A percentile compares a stretch with the other conserved stretches of the same genome.
These are phyloP conservation scores for Moricandia arvensis DNA, from an alignment of 345 rosid genomes.

Conservation along the genomic window DNA sequence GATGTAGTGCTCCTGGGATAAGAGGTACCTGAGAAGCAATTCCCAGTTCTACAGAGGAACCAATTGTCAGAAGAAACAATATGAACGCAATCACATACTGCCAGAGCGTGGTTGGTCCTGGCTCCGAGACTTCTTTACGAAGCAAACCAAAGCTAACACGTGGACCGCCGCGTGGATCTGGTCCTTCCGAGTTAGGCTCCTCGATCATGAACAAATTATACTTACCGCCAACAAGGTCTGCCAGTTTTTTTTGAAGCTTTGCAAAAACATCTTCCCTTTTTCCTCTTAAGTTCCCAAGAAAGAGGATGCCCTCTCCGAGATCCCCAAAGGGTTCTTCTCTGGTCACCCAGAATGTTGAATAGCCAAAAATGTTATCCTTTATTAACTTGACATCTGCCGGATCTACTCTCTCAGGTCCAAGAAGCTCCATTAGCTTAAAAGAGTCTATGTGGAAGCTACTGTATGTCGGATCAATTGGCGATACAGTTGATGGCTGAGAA, in stretches of 20 bases:
- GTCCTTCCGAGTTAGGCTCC: conserved; percentile 89
- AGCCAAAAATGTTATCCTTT: conserved; percentile 82
- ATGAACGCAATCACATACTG: conserved; percentile 89
- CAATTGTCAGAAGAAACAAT: conserved; percentile 79
- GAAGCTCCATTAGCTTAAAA: conserved; percentile 89
- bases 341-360: conserved; percentile 92
- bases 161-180: conserved; percentile 93
- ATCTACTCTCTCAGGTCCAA: conserved; percentile 94
- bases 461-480: conserved; percentile 66
- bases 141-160: conserved; percentile 93
- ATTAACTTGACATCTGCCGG: conserved; percentile 77
- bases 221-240: conserved; percentile 62
- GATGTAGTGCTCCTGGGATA: not conserved
- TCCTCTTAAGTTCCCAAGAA: conserved; percentile 87
- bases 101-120: conserved; percentile 95
- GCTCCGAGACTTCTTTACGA: conserved; percentile 94
- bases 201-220: conserved; percentile 94
- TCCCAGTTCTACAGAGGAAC: conserved; percentile 89
- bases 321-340: conserved; percentile 98
- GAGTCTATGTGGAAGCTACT: conserved; percentile 86
- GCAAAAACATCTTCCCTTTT: conserved; percentile 78
- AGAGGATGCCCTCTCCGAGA: conserved; percentile 81
- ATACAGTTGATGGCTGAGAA: conserved; percentile 60
- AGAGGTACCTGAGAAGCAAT: conserved; percentile 85
- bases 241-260: conserved; percentile 68